Conservation (phyloP, 2,329 filamentous ascomycete genomes). For the Talaromyces piceae region DNA sequence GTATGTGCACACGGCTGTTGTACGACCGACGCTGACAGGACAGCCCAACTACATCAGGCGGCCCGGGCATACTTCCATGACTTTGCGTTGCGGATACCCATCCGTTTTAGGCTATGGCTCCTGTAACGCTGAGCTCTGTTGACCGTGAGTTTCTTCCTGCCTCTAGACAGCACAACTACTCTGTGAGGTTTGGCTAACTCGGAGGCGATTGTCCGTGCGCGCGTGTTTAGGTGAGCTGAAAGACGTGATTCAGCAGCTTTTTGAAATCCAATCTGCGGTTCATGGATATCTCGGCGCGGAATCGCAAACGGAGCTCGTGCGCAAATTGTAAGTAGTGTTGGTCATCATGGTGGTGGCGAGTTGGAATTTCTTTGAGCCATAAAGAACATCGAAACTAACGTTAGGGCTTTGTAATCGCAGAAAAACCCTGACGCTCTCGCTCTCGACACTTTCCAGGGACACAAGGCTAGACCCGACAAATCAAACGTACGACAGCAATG, state of each 20-base stretch:
- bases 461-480: conserved; percentile 21
- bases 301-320: conserved; percentile 51
- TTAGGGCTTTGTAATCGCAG: conserved; percentile 20
- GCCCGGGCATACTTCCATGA: too few relatives aligned
- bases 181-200: neutral
- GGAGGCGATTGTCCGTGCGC: too few relatives aligned
- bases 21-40: too few relatives aligned
- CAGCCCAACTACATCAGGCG: too few relatives aligned
- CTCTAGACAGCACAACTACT: neutral
- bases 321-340: conserved; percentile 46
- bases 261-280: conserved; percentile 51
- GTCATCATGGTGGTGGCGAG: too few relatives aligned
- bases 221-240: conserved; percentile 51
- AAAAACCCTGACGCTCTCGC: conserved; percentile 46
- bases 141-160: conserved; percentile 23
- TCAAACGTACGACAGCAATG: neutral
- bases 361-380: too few relatives aligned
- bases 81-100: too few relatives aligned
- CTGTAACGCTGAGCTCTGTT: conserved; percentile 26
- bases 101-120: conserved; percentile 31
- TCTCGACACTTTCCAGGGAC: conserved; percentile 44
- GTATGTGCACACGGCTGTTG: neutral
- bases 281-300: conserved; percentile 53
- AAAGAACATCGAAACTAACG: neutral
- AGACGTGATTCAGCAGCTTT: conserved; percentile 55